phyloP scores from a whole-genome alignment of 164 flowering plant species.

The Cinnamomum micranthum region DNA sequence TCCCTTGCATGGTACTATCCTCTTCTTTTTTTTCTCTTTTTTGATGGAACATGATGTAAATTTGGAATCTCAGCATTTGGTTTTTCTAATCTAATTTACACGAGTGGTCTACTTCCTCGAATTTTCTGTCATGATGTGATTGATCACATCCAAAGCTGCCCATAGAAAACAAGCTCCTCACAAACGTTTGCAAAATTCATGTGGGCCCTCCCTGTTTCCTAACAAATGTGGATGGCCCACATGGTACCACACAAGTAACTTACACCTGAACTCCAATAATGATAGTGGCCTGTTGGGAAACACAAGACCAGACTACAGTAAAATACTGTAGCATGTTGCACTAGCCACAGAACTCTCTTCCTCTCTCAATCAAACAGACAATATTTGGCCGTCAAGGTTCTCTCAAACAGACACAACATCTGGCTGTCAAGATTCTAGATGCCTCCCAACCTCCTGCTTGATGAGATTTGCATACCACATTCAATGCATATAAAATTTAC shows the following conservation, averaged over 20 bases:
- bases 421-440: not conserved
- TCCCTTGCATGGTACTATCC: not conserved
- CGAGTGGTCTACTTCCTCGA: not conserved
- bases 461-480: too few species aligned
- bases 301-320: not conserved
- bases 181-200: too few species aligned
- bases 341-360: not conserved
- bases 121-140: too few species aligned
- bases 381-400: not conserved
- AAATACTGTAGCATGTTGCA: not conserved
- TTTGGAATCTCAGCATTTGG: not conserved
- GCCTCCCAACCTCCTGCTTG: too few species aligned
- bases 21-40: too few species aligned
- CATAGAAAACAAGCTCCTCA: too few species aligned
- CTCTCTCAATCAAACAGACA: too few species aligned
- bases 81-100: not conserved
- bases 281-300: not conserved
- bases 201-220: not conserved
- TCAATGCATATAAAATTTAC: too few species aligned
- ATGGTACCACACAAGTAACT: too few species aligned
- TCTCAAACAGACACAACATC: too few species aligned
- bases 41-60: not conserved
- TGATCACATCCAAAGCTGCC: too few species aligned
- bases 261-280: too few species aligned
- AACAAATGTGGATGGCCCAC: not conserved